Conservation (phyloP, 164 flowering plant genomes). For the Echeveria elegans region DNA sequence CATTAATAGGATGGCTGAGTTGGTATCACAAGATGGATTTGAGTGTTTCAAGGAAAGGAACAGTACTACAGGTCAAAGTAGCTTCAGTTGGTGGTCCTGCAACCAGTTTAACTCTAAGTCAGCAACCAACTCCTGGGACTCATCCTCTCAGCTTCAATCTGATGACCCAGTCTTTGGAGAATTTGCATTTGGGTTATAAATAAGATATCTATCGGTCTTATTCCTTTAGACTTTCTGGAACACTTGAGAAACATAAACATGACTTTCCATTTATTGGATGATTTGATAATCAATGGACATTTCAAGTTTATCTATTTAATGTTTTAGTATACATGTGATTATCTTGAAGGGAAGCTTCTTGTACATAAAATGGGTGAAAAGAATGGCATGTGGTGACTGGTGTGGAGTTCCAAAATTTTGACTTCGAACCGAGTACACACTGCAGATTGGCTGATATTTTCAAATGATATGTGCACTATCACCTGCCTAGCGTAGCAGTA, state of each 20-base stretch:
- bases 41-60: conserved; percentile 45
- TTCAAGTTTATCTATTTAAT: too few relatives aligned
- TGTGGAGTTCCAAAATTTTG: too few relatives aligned
- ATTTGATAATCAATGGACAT: too few relatives aligned
- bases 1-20: conserved; percentile 16
- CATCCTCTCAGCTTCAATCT: conserved; percentile 27
- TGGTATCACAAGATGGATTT: conserved; percentile 23
- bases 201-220: conserved; percentile 18
- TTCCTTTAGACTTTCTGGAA: too few relatives aligned
- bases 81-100: conserved; percentile 43
- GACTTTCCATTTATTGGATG: neutral
- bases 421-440: too few relatives aligned
- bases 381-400: too few relatives aligned
- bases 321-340: too few relatives aligned
- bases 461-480: conserved; percentile 51
- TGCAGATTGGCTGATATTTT: neutral
- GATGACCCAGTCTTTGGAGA: conserved; percentile 41
- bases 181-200: conserved; percentile 34
- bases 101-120: conserved; percentile 40
- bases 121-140: conserved; percentile 54
- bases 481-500: conserved; percentile 69
- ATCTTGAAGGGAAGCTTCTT: too few relatives aligned
- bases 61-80: conserved; percentile 22
- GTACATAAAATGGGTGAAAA: too few relatives aligned
- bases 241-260: too few relatives aligned